phyloP scores from a whole-genome alignment of 2,329 filamentous ascomycete genomes.

The Aspergillus texensis region DNA sequence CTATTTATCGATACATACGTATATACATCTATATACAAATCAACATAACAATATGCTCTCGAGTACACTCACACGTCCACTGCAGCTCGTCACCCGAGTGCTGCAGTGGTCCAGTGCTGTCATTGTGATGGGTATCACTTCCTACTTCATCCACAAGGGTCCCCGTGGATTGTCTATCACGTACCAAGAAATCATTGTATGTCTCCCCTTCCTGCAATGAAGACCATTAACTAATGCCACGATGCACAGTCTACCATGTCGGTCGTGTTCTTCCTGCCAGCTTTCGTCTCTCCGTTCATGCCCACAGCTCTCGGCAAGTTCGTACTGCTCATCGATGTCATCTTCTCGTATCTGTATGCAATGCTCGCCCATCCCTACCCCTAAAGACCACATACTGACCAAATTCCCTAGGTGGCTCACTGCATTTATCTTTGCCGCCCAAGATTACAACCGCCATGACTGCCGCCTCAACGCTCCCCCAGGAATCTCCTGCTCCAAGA shows the following conservation, averaged over 20 bases:
- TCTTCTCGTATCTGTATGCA: constrained; percentile 51
- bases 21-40: background rate
- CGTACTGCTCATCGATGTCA: constrained; percentile 44
- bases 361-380: background rate
- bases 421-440: constrained; percentile 50
- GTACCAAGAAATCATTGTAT: constrained; percentile 45
- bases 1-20: background rate
- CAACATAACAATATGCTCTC: constrained; percentile 24
- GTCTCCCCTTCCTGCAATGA: constrained; percentile 10
- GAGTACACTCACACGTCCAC: constrained; percentile 30
- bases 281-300: constrained; percentile 46
- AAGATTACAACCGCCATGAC: constrained; percentile 44
- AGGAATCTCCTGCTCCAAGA: constrained; percentile 37
- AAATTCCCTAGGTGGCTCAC: constrained; percentile 46
- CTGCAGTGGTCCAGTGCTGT: constrained; percentile 43
- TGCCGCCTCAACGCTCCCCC: constrained; percentile 39
- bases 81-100: constrained; percentile 33
- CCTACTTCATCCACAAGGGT: constrained; percentile 41
- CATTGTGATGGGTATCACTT: constrained; percentile 46
- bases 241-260: constrained; percentile 33
- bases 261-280: constrained; percentile 47
- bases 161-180: constrained; percentile 37
- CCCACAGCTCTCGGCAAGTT: constrained; percentile 38
- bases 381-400: background rate
- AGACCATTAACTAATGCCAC: constrained; percentile 8